These are phyloP conservation scores for Wickerhamomyces xylosicus DNA, from an alignment of 805 yeast genomes.

Conservation along the genomic window DNA sequence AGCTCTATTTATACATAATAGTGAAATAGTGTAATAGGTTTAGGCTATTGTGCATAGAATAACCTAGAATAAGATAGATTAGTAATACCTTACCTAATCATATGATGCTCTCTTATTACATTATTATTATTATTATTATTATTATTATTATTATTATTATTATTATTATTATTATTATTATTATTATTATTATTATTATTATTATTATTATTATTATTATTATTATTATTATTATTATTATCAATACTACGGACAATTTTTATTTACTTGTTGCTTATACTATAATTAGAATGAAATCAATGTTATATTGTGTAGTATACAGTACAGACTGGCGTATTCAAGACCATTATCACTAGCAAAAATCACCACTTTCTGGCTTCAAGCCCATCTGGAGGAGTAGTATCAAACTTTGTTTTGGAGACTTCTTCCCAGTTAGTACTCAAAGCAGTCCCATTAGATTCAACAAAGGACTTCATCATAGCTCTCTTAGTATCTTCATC, in stretches of 20 bases:
- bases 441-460: constrained; percentile 87
- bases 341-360: too few relatives aligned
- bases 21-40: too few relatives aligned
- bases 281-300: not conserved
- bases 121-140: not conserved
- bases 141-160: too few relatives aligned
- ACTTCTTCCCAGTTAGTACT: constrained; percentile 95
- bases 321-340: not conserved
- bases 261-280: not conserved
- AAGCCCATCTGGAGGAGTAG: constrained; percentile 17
- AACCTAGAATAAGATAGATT: too few relatives aligned
- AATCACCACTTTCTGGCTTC: constrained; percentile 14
- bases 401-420: constrained; percentile 38
- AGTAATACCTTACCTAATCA: not conserved
- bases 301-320: not conserved
- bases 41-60: too few relatives aligned
- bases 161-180: too few relatives aligned
- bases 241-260: constrained; percentile 4
- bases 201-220: too few relatives aligned
- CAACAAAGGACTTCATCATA: constrained; percentile 93
- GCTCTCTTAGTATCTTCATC: constrained; percentile 87
- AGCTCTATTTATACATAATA: too few relatives aligned
- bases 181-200: too few relatives aligned
- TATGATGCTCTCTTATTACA: too few relatives aligned
- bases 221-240: too few relatives aligned